Base-by-base conservation (phyloP, 2,329 filamentous ascomycete genomes). In the Xylariaceae sp. region DNA sequence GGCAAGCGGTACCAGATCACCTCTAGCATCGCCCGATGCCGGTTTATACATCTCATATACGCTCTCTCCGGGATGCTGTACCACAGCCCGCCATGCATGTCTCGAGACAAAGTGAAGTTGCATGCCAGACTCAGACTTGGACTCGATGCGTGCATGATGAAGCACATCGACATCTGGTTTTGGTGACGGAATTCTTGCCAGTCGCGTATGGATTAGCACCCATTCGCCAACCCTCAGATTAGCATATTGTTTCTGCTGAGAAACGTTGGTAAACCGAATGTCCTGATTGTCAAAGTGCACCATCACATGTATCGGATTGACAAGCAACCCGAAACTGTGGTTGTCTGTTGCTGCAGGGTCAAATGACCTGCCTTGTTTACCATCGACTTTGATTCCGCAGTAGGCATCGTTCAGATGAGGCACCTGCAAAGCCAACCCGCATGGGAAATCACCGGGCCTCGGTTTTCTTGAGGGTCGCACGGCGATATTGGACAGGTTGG, bases 1-100 rank as follows among this genome's bases (percentile, higher is more conserved):
- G 55, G 80, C 72, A 66, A 85, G 88, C 7, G 78, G 57, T 30
- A 68, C 74, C 3, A 0, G 30, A 48, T 53, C 11, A 6, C 4
- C 8, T 15, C 30, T 8, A 13, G 13, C 0, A 13, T 39, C 56
- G 23, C 23, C 23, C 23, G 4, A 30, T 5, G 23, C 23, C 23
- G 4, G 23, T 30, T 30, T 4, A 30, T 30, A 30, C 23, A 30
- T 30, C 23, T 30, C 23, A 30, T 4, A 4, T 30, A 30, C 23
- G 5, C 23, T 5, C 23, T 30, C 23, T 30, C 5, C 5, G 23
- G 17, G 17, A 18, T 30, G 23, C 23, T 30, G 23, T 5, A 30
- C 23, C 4, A 5, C 23, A 23, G 7, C 56, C 64, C 9, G 70
- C 48, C 1, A 30, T 30, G 53, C 44, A 51, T 68, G 68, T 8